These are phyloP conservation scores for Anethum foeniculum DNA, from an alignment of 140 eudicot genomes.

Conservation along the genomic window DNA sequence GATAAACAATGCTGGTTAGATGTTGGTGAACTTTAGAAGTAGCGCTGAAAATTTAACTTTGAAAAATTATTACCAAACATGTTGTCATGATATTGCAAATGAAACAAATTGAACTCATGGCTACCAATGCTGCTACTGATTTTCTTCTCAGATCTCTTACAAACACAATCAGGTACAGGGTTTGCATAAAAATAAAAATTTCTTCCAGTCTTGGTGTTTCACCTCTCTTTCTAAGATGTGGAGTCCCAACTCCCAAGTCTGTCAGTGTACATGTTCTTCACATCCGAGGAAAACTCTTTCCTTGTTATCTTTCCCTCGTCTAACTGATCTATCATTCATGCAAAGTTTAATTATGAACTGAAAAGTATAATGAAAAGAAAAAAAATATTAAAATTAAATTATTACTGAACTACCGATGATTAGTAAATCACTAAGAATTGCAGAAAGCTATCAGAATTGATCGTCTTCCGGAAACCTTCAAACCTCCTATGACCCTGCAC, in stretches of 20 bases:
- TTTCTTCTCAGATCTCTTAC: constrained; percentile 31
- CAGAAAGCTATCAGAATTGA: too few species aligned
- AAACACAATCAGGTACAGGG: constrained; percentile 82
- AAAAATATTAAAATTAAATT: too few species aligned
- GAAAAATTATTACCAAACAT: too few species aligned
- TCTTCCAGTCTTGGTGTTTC: constrained; percentile 64
- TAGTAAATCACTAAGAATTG: too few species aligned
- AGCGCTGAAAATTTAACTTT: too few species aligned
- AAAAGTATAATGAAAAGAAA: neutral
- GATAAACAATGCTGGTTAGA: too few species aligned
- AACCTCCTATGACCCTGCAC: too few species aligned
- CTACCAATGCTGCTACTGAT: neutral
- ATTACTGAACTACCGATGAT: too few species aligned
- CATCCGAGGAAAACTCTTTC: constrained; percentile 48
- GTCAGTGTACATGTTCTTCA: constrained; percentile 43
- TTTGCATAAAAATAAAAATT: constrained; percentile 78
- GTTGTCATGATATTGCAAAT: too few species aligned
- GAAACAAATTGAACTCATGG: too few species aligned
- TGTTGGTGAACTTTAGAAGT: too few species aligned
- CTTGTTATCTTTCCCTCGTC: constrained; percentile 56
- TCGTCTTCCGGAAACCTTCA: too few species aligned
- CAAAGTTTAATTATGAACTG: constrained; percentile 34
- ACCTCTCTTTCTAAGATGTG: constrained; percentile 39
- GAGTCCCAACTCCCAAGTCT: constrained; percentile 49
- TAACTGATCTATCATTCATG: constrained; percentile 49